phyloP scores from a whole-genome alignment of 495 filamentous ascomycete genomes.

The Penicillium waksmanii region DNA sequence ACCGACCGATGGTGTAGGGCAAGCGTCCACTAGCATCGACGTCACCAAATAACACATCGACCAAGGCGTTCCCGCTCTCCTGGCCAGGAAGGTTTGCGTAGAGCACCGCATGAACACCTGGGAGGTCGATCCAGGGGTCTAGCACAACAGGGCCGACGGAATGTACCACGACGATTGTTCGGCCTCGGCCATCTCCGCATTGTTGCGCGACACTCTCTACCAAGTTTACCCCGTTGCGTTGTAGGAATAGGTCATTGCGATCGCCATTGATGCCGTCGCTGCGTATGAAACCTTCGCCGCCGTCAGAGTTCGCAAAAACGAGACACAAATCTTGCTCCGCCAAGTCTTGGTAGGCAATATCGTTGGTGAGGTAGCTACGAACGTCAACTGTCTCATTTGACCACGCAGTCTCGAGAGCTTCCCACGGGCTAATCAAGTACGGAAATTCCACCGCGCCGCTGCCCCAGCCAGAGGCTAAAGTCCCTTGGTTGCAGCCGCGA shows the following conservation, averaged over 20 bases:
- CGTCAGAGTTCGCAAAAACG: constrained; percentile 64
- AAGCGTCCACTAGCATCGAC: constrained; percentile 85
- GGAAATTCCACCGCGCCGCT: constrained; percentile 88
- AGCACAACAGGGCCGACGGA: constrained; percentile 85
- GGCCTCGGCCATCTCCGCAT: constrained; percentile 69
- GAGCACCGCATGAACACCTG: constrained; percentile 78
- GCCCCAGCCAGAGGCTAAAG: constrained; percentile 86
- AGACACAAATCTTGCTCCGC: constrained; percentile 65
- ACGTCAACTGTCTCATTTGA: constrained; percentile 61
- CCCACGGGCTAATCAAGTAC: constrained; percentile 72
- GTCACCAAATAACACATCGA: constrained; percentile 83
- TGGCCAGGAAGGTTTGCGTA: constrained; percentile 89
- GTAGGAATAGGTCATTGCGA: constrained; percentile 76
- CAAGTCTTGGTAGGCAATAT: constrained; percentile 41
- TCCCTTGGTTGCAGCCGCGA: constrained; percentile 80
- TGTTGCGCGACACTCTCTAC: constrained; percentile 69
- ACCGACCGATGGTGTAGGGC: constrained; percentile 89
- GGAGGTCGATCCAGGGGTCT: constrained; percentile 81
- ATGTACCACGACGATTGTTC: constrained; percentile 85
- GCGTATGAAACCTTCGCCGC: constrained; percentile 66
- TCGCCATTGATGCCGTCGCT: constrained; percentile 73
- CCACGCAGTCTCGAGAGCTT: constrained; percentile 67
- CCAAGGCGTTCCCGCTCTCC: constrained; percentile 84
- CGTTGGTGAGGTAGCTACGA: constrained; percentile 63
- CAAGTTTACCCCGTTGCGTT: constrained; percentile 77